Conservation (phyloP, 768 basidiomycete genomes). For the Dentipellis sp. region DNA sequence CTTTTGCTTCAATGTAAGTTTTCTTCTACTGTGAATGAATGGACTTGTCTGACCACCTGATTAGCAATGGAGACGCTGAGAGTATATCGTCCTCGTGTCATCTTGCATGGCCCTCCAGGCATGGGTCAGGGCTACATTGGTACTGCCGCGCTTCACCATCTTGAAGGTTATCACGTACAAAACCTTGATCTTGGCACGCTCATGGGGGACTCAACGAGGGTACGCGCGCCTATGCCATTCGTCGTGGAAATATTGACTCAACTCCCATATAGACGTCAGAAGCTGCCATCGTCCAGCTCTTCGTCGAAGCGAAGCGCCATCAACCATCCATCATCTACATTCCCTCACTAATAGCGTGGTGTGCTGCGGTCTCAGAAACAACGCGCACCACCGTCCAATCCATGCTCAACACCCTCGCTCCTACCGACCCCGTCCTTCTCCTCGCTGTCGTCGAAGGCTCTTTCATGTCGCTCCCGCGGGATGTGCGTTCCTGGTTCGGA, state of each 20-base stretch:
- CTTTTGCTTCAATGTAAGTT: conserved; percentile 76
- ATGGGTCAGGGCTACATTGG: conserved; percentile 92
- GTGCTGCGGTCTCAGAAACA: conserved; percentile 74
- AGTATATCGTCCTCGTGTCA: conserved; percentile 81
- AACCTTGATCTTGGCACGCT: conserved; percentile 85
- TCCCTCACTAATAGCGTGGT: conserved; percentile 83
- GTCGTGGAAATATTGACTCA: conserved; percentile 1
- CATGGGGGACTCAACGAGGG: conserved; percentile 82
- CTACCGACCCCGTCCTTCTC: conserved; percentile 89
- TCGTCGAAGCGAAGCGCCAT: conserved; percentile 94
- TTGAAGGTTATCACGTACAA: conserved; percentile 95
- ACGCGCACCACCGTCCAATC: conserved; percentile 79
- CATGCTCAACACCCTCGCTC: conserved; percentile 84
- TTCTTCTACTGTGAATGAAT: not conserved
- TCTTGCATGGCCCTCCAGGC: conserved; percentile 70
- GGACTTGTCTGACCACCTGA: conserved; percentile 5
- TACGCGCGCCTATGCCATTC: conserved; percentile 28
- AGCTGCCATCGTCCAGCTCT: conserved; percentile 89
- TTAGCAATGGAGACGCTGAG: conserved; percentile 87
- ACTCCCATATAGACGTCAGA: conserved; percentile 60
- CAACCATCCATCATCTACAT: conserved; percentile 96
- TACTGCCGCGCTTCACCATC: conserved; percentile 82
- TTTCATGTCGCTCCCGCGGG: conserved; percentile 59
- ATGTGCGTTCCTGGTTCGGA: conserved; percentile 92
- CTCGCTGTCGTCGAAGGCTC: conserved; percentile 82